phyloP scores from a whole-genome alignment of 2,329 filamentous ascomycete genomes.

The Sodiomyces alkalinus region DNA sequence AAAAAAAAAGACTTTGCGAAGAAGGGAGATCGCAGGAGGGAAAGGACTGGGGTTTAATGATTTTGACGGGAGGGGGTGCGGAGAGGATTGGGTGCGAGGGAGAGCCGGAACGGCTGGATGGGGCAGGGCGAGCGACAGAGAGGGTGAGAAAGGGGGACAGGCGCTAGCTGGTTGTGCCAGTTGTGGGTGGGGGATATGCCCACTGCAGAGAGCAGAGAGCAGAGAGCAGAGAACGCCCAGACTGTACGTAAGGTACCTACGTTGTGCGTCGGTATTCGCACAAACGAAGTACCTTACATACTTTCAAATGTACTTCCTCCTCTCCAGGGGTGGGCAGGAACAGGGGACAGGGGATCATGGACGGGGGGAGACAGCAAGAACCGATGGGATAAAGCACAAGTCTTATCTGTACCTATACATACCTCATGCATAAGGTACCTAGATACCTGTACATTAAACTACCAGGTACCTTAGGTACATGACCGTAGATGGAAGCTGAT shows the following conservation, averaged over 20 bases:
- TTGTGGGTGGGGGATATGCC: slow-evolving; percentile 1
- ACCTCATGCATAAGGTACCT: no score
- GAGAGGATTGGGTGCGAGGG: slow-evolving; percentile 10
- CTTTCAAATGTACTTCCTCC: no score
- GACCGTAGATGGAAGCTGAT: no score
- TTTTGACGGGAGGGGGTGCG: slow-evolving; percentile 15
- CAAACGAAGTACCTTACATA: no score
- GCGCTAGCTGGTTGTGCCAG: not conserved
- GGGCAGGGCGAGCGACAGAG: slow-evolving; percentile 6
- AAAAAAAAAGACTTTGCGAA: slow-evolving; percentile 25
- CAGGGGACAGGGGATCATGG: slow-evolving; percentile 1
- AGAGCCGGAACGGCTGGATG: slow-evolving; percentile 5
- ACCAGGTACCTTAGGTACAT: no score
- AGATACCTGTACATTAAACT: no score
- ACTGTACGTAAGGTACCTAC: no score
- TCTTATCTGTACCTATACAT: no score
- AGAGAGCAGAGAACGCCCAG: slow-evolving; percentile 1
- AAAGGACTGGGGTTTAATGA: slow-evolving; percentile 24
- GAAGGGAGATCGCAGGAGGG: slow-evolving; percentile 20
- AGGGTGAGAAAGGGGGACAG: slow-evolving; percentile 5
- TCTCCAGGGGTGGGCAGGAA: slow-evolving; percentile 2
- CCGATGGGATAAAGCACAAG: slow-evolving; percentile 1
- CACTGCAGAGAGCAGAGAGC: slow-evolving; percentile 1
- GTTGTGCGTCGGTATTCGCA: no score
- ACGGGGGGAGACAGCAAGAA: slow-evolving; percentile 3